Base-by-base conservation (phyloP, 768 basidiomycete genomes). In the Holtermanniella nyarrowii region DNA sequence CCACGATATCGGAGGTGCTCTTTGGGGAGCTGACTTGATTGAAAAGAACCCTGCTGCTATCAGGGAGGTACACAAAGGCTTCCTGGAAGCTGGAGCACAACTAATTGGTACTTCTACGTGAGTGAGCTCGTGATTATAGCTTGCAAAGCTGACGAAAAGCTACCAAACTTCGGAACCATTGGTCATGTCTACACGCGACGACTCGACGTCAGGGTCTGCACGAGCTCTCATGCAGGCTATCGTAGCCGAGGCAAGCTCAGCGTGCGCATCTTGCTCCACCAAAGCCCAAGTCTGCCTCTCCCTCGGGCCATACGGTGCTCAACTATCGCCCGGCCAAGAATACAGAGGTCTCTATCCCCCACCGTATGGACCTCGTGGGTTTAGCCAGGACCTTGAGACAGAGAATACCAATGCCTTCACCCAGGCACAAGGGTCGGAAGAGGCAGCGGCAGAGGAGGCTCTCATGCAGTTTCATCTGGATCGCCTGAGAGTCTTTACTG, bases 341-440 rank as follows among this genome's bases (percentile, higher is more conserved):
- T 87, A 82, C 61, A 76, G 77, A 53, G 86, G 84, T 5, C 73
- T 78, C 56, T 88, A 86, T 62, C 86, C 86, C 1, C 81, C 82
- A 0, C 84, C 85, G 0, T 86, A 77, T 60, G 85, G 84, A 1
- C 84, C 85, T 12, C 26, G 40, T 25, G 50, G 23, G 10, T 37
- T 37, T 16, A 7, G 53, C 26, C 16, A 42, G 20, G 18, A 46
- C 2, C 20, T 18, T 18, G 52, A 24, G 43, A 45, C 27, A 31
- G n/a, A n/a, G n/a, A 46, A 20, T 23, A 40, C 44, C 24, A 61
- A 60, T 37, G 42, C 47, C 20, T 66, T 66, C 45, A 42, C 50
- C 2, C 2, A 39, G 18, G 1, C 40, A 2, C 16, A 41, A 14
- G 42, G 31, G 39, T 22, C 20, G 16, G 48, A 24, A 18, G 56